These are phyloP conservation scores for Globisporangium nunn DNA, from an alignment of 352 stramenopile genomes.

Conservation along the genomic window DNA sequence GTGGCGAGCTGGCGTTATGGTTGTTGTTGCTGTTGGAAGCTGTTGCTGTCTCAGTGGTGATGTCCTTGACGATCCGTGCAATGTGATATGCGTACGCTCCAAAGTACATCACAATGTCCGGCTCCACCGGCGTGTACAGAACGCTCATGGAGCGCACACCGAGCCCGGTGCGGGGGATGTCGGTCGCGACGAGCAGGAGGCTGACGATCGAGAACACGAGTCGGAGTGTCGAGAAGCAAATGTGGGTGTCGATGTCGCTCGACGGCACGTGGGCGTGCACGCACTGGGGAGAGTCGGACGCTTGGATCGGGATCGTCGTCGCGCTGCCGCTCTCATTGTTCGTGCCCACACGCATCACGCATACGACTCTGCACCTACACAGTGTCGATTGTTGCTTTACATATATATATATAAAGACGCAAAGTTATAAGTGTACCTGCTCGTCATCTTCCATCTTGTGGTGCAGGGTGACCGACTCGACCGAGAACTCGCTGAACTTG, in stretches of 20 bases:
- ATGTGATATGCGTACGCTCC: conserved; percentile 39
- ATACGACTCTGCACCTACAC: neutral
- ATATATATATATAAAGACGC: too few species aligned
- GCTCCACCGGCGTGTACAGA: conserved; percentile 18
- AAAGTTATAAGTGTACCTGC: conserved; percentile 46
- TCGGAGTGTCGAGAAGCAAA: conserved; percentile 20
- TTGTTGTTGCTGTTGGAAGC: neutral
- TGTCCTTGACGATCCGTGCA: conserved; percentile 17
- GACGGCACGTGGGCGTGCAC: neutral
- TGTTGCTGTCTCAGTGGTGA: neutral
- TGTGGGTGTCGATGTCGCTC: conserved; percentile 1
- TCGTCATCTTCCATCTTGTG: conserved; percentile 67
- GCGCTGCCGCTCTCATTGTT: neutral
- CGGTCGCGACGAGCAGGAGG: conserved; percentile 33
- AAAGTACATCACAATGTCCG: conserved; percentile 28
- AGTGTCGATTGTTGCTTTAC: neutral
- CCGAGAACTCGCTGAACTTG: conserved; percentile 63
- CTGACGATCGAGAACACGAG: conserved; percentile 25
- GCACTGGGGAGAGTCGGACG: neutral
- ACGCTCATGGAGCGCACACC: conserved; percentile 17
- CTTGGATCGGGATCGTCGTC: neutral
- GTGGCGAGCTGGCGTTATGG: neutral
- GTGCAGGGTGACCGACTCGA: conserved; percentile 53
- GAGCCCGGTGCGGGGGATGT: conserved; percentile 48
- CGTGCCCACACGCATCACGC: neutral